phyloP scores from a whole-genome alignment of 805 yeast genomes.

The Candida pseudoglaebosa region DNA sequence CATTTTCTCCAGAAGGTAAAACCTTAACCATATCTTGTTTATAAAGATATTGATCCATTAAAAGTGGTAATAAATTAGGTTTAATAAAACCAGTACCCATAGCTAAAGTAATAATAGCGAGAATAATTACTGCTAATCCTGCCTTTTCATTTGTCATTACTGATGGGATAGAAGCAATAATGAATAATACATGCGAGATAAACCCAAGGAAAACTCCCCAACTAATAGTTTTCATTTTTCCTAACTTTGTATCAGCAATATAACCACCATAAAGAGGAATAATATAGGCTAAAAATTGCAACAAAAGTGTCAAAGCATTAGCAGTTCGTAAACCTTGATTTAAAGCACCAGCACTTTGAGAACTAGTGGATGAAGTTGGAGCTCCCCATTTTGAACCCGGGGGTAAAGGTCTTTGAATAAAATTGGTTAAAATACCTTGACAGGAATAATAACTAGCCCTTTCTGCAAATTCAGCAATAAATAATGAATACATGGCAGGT shows the following conservation, averaged over 20 bases:
- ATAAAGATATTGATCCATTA: slow-evolving; percentile 49
- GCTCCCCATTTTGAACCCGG: slow-evolving; percentile 34
- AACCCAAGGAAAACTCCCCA: slow-evolving; percentile 46
- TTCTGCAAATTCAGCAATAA: slow-evolving; percentile 49
- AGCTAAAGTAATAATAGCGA: slow-evolving; percentile 38
- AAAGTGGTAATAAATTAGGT: slow-evolving; percentile 48
- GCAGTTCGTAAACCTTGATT: slow-evolving; percentile 43
- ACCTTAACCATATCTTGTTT: slow-evolving; percentile 56
- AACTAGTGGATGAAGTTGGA: slow-evolving; percentile 25
- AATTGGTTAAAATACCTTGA: slow-evolving; percentile 42
- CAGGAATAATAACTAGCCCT: slow-evolving; percentile 53
- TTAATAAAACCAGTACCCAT: slow-evolving; percentile 52
- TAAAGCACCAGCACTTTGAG: slow-evolving; percentile 48
- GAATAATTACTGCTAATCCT: slow-evolving; percentile 38
- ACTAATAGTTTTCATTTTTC: slow-evolving; percentile 48
- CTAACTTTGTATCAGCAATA: slow-evolving; percentile 46
- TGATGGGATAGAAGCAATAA: slow-evolving; percentile 45
- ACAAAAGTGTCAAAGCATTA: slow-evolving; percentile 43
- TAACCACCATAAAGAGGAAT: slow-evolving; percentile 52
- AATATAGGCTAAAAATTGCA: slow-evolving; percentile 47
- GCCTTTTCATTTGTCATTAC: slow-evolving; percentile 34
- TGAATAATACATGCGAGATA: slow-evolving; percentile 44
- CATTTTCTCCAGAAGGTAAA: slow-evolving; percentile 59
- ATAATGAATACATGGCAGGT: slow-evolving; percentile 47
- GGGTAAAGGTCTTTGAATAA: slow-evolving; percentile 51